Evolutionary conservation across 1,284 basidiomycete genomes (phyloP).

Genomic region (Entoloma clypeatum): DNA sequence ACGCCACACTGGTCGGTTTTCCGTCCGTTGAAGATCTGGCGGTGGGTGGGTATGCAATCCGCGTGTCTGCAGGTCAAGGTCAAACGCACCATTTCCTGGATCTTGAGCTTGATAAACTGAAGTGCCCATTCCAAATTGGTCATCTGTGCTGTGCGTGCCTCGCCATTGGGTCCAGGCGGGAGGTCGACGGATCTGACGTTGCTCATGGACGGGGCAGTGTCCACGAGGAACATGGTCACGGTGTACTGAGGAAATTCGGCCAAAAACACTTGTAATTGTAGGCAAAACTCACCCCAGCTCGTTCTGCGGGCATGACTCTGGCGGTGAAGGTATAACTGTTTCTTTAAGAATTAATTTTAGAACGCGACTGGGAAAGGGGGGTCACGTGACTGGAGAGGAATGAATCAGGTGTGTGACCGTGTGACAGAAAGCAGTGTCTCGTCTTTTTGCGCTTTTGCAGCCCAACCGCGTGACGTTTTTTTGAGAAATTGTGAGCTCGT

Average conservation of each 20-base stretch:
- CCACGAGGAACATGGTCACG: conserved; percentile 83
- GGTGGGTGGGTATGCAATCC: conserved; percentile 8
- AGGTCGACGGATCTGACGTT: conserved; percentile 54
- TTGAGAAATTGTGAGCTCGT: conserved; percentile 17
- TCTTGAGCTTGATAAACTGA: conserved; percentile 83
- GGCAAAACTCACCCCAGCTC: conserved; percentile 59
- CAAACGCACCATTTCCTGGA: conserved; percentile 81
- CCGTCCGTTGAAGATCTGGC: conserved; percentile 79
- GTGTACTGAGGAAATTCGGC: conserved; percentile 52
- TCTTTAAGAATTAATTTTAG: conserved; percentile 7
- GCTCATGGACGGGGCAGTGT: conserved; percentile 85
- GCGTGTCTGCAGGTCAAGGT: background rate
- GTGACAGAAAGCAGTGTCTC: conserved; percentile 18
- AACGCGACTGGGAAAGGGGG: conserved; percentile 30
- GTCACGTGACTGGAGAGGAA: conserved; percentile 27
- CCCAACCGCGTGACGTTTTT: conserved; percentile 29
- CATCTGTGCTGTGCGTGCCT: conserved; percentile 51
- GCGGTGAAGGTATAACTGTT: conserved; percentile 17
- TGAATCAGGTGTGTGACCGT: conserved; percentile 19
- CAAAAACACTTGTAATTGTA: conserved; percentile 1
- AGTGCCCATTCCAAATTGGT: conserved; percentile 79
- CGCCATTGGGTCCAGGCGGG: conserved; percentile 49
- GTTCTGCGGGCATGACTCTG: conserved; percentile 69
- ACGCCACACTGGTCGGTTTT: conserved; percentile 93
- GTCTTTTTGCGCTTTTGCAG: conserved; percentile 17